Base-by-base conservation (phyloP, 768 basidiomycete species). In the Trametes gibbosa region DNA sequence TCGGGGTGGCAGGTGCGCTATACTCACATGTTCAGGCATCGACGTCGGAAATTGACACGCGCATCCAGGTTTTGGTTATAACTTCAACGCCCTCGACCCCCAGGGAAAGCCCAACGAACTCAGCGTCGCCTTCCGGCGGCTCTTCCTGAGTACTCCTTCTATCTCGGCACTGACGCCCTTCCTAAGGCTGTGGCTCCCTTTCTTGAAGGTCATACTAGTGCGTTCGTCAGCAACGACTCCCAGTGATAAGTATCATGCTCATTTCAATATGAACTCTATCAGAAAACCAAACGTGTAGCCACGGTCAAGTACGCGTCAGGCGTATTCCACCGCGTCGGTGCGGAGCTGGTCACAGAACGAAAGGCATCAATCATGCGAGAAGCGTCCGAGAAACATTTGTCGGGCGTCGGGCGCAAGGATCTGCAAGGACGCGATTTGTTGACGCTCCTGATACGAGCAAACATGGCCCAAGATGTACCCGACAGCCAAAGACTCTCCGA, bases 401-500 rank as follows among this genome's bases (percentile, higher is more conserved):
- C 66, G 41, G 73, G 75, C 4, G 59, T 50, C 13, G 68, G 75
- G 72, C 71, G 75, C 35, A 59, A 51, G 57, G 67, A 69, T 19
- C 54, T 75, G 13, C 60, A 65, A 1, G 75, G 75, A 17, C 77
- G 82, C 14, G 87, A 89, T 70, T 66, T 90, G 3, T 72, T 89
- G 2, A 83, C 82, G 0, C 65, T 87, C 27, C 74, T 89, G 4
- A 74, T 89, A 42, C 77, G 78, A 58, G 86, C 87, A 3, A 90
- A 89, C 66, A 80, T 85, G 73, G 79, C 83, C 0, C 79, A 78
- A 1, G 84, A 89, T 65, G 64, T 85, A 6, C 79, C 81, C 0
- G 79, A 79, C 5, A 73, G 63, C 46, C 84, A 86, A 66, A 74
- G 74, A 32, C 73, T 90, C 72, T 78, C 78, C 0, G 88, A 90